Evolutionary conservation across 345 rosid species (phyloP).

Genomic region (Aquilaria yunnanensis): DNA sequence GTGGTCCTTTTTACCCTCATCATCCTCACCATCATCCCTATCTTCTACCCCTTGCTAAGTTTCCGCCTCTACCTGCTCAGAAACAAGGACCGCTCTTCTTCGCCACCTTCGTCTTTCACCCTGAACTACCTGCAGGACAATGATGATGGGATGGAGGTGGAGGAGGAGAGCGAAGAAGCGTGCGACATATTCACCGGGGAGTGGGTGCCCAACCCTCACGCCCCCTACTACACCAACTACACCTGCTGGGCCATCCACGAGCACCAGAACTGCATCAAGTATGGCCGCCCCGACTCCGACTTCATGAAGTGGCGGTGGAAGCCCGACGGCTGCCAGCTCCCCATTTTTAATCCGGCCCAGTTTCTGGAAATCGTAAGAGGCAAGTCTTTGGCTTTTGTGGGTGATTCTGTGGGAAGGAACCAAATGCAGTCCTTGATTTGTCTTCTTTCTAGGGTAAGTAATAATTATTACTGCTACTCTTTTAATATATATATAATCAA

Average conservation of each 20-base stretch:
- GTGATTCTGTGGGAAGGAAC: conserved; percentile 86
- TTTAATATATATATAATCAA: too few species aligned
- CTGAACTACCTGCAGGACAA: too few species aligned
- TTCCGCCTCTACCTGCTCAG: conserved; percentile 16
- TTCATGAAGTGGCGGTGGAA: conserved; percentile 85
- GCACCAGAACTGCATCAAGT: conserved; percentile 91
- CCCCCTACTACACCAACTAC: conserved; percentile 81
- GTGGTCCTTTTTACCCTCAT: conserved; percentile 14
- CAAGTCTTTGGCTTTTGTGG: conserved; percentile 81
- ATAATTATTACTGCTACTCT: neutral
- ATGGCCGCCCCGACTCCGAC: conserved; percentile 69
- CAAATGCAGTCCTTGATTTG: conserved; percentile 97
- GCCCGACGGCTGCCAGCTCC: conserved; percentile 67
- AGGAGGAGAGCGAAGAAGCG: conserved; percentile 4
- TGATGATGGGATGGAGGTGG: too few species aligned
- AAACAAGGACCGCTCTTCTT: neutral
- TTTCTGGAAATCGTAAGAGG: conserved; percentile 67
- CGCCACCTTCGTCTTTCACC: neutral
- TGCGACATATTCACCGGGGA: conserved; percentile 81
- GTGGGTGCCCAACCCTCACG: conserved; percentile 67
- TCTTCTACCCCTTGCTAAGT: conserved; percentile 31
- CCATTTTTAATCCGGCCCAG: conserved; percentile 60
- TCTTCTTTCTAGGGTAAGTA: conserved; percentile 75
- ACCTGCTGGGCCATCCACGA: conserved; percentile 98
- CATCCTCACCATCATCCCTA: conserved; percentile 31